These are phyloP conservation scores for Draba incana DNA, from an alignment of 345 rosid species.

Conservation along the genomic window DNA sequence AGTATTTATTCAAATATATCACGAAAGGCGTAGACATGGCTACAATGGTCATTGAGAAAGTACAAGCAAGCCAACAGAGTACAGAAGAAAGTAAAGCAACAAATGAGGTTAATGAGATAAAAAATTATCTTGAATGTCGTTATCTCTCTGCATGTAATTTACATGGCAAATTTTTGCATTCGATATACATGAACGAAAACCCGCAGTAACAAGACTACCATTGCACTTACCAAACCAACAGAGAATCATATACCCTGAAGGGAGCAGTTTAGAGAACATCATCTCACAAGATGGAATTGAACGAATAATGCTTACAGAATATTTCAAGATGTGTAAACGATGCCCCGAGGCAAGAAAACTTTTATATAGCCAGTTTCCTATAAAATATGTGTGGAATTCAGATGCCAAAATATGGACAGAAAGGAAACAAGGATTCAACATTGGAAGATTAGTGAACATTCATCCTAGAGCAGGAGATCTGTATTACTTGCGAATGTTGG, in stretches of 20 bases:
- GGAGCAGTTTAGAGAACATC: not conserved
- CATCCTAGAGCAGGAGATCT: not conserved
- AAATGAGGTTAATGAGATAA: not conserved
- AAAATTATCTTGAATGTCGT: not conserved
- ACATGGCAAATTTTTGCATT: not conserved
- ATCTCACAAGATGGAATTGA: not conserved
- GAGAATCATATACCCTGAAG: not conserved
- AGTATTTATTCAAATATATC: not conserved
- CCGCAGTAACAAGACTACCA: not conserved
- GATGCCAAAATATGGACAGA: not conserved
- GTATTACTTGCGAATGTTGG: not conserved
- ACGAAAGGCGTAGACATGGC: slow-evolving; percentile 4
- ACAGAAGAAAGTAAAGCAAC: not conserved
- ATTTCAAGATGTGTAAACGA: not conserved
- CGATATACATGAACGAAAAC: slow-evolving; percentile 1
- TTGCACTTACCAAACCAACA: not conserved
- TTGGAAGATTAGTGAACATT: not conserved
- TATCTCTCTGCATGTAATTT: not conserved
- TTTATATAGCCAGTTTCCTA: not conserved
- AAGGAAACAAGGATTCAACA: not conserved
- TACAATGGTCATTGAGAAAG: not conserved
- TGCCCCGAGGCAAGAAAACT: not conserved
- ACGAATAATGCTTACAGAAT: not conserved
- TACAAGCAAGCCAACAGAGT: not conserved
- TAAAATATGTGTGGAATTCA: not conserved